Percentiles rank a stretch among this genome's conserved stretches.
Conservation (phyloP, 2,329 filamentous ascomycete species). For the Chrysoporthe austroafricana region DNA sequence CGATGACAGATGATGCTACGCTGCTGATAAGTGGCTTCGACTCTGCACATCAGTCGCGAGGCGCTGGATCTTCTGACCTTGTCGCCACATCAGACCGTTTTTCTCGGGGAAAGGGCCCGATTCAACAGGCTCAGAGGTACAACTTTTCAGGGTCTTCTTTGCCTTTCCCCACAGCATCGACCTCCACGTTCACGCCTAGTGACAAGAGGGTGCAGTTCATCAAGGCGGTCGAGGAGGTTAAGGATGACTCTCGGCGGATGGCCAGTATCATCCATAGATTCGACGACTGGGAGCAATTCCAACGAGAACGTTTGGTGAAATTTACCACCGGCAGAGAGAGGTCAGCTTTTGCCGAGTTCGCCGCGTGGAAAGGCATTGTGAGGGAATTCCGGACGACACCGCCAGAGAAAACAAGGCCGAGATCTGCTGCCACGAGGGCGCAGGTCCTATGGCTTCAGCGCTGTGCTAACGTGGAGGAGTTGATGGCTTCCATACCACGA, state of each 20-base stretch:
- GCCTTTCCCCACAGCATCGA: not conserved
- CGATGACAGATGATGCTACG: slow-evolving; percentile 2
- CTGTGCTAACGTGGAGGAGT: slow-evolving; percentile 31
- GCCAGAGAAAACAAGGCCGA: not conserved
- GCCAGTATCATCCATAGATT: not conserved
- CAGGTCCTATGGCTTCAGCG: not conserved
- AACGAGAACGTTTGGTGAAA: slow-evolving; percentile 3
- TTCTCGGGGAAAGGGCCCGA: not conserved
- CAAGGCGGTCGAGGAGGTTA: not conserved
- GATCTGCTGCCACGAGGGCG: too few species aligned
- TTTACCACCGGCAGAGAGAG: not conserved
- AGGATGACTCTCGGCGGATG: slow-evolving; percentile 3
- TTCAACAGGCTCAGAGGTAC: not conserved
- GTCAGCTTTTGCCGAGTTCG: not conserved
- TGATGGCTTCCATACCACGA: slow-evolving; percentile 41
- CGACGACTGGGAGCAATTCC: not conserved
- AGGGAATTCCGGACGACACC: not conserved
- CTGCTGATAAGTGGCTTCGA: not conserved
- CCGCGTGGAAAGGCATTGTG: slow-evolving; percentile 6
- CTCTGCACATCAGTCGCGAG: not conserved
- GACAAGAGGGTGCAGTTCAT: slow-evolving; percentile 13
- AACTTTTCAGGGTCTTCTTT: not conserved
- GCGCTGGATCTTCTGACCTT: not conserved
- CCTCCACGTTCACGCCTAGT: not conserved
- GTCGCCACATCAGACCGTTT: not conserved